A percentile compares a stretch with the other conserved stretches of the same genome.
phyloP scores from a whole-genome alignment of 306 rosid species.

The Ormosia semicastrata region DNA sequence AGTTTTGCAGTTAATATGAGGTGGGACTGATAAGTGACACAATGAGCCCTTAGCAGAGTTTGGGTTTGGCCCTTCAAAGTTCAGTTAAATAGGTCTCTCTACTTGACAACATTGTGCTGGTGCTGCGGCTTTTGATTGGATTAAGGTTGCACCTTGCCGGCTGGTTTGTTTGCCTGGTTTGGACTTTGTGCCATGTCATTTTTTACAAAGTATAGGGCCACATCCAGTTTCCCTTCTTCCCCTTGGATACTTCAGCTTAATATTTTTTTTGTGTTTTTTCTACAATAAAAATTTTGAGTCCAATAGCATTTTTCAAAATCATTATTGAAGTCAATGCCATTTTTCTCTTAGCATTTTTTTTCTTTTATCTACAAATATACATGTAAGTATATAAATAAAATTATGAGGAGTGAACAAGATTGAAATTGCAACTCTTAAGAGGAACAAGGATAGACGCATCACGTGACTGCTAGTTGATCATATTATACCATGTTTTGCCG shows the following conservation, averaged over 20 bases:
- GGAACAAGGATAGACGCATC: no score
- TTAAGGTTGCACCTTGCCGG: background rate
- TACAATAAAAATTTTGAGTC: background rate
- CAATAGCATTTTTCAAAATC: background rate
- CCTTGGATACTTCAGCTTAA: no score
- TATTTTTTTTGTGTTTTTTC: no score
- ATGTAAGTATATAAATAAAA: no score
- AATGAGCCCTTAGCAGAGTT: background rate
- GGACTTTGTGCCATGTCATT: background rate
- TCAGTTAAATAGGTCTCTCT: background rate
- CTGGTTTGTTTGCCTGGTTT: background rate
- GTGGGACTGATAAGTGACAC: background rate
- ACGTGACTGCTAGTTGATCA: no score
- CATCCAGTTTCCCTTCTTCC: no score
- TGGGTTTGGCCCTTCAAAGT: background rate
- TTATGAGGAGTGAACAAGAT: no score
- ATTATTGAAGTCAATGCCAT: no score
- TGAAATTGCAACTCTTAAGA: no score
- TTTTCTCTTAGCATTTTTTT: no score
- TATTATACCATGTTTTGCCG: no score
- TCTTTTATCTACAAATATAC: no score
- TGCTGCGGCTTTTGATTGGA: background rate
- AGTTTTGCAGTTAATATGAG: background rate
- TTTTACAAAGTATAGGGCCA: background rate
- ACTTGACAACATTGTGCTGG: background rate